Base-by-base conservation (phyloP, 257 asterid genomes). In the Lycium barbarum region DNA sequence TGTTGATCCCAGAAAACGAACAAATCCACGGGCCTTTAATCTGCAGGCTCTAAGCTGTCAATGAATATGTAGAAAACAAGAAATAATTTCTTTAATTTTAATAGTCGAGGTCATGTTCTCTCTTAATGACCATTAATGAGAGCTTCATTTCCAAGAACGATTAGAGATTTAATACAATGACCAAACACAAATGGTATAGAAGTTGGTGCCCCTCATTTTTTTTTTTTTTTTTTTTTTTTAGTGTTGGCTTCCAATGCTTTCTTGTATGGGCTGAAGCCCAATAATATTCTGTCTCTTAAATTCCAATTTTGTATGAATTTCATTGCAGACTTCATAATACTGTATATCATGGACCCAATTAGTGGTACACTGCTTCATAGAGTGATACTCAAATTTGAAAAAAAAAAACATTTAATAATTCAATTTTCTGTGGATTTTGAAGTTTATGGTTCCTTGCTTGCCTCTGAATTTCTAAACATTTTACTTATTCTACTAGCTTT, bases 181-280 rank as follows among this genome's bases (percentile, higher is more conserved):
- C 14, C 22, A 22, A 76, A 76, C n/a, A 76, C 45, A 76, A 12
- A 76, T 76, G 47, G 63, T 51, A 76, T 18, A 13, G 2, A 49
- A 76, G 12, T 76, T 49, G 45, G 8, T 76, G 57, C 20, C 80
- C 81, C 22, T 51, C 17, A 22, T 3, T 49, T 17, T 40, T 3
- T 58, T 58, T 4, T 17, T 58, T 17, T 2, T 12, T 5, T 33
- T 9, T 65, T 62, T 47, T 47, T 5, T 5, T 47, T 22, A 70
- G 14, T 17, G 10, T 70, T n/a, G 20, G 33, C 5, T 61, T 61
- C 36, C 1, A 9, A 70, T 70, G 53, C 4, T 0, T 70, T 70
- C 15, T 40, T 70, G 15, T 70, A 70, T 70, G 79, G 79, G 79
- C 79, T 70, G 9, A 40, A 70, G 79, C 79, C 79, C 79, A 70